Conservation (phyloP, 1,139 yeast genomes). For the Zygosaccharomyces pseudobailii region DNA sequence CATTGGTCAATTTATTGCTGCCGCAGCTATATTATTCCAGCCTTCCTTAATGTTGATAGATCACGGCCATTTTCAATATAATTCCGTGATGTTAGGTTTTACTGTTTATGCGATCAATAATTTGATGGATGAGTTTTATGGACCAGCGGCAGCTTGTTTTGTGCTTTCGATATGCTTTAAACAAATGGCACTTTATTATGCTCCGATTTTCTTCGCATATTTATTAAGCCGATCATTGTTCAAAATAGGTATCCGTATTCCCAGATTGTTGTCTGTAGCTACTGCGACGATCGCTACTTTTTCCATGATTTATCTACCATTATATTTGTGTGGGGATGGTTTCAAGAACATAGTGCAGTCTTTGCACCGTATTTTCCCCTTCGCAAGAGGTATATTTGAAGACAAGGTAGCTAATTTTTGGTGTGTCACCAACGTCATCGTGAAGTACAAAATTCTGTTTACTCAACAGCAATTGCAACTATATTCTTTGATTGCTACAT, state of each 20-base stretch:
- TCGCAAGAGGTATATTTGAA: constrained; percentile 91
- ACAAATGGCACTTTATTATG: constrained; percentile 92
- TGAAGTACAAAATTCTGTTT: constrained; percentile 63
- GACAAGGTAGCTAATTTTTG: constrained; percentile 97
- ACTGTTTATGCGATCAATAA: constrained; percentile 64
- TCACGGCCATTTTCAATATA: constrained; percentile 96
- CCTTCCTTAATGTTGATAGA: constrained; percentile 83
- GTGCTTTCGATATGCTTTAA: constrained; percentile 77
- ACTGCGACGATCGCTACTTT: constrained; percentile 57
- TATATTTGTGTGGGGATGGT: constrained; percentile 42
- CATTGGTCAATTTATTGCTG: constrained; percentile 70
- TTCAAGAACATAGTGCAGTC: constrained; percentile 41
- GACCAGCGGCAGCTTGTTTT: constrained; percentile 74
- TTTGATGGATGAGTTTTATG: constrained; percentile 57
- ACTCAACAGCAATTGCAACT: constrained; percentile 55
- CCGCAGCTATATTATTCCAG: constrained; percentile 71
- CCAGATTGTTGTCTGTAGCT: constrained; percentile 57
- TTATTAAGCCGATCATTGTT: constrained; percentile 36
- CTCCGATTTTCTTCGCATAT: constrained; percentile 82
- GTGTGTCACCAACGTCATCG: constrained; percentile 79
- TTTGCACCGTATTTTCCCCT: constrained; percentile 77
- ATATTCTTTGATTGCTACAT: constrained; percentile 59
- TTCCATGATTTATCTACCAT: constrained; percentile 54
- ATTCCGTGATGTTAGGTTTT: constrained; percentile 89
- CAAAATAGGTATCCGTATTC: constrained; percentile 38